Evolutionary conservation across 352 stramenopile genomes (phyloP).

Genomic region (Phytophthora cactorum): DNA sequence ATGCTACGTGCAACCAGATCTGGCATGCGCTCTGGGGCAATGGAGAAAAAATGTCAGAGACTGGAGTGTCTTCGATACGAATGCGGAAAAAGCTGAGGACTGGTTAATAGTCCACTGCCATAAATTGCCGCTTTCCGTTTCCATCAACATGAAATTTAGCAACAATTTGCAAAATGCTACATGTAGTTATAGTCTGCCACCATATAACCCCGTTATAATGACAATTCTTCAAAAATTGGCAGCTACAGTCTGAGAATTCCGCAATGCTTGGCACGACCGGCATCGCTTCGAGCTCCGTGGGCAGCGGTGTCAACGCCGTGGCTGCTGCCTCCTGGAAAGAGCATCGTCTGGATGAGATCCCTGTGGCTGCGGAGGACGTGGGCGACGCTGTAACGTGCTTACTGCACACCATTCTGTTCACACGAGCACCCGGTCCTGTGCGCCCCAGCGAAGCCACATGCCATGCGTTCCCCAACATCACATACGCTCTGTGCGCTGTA

Average conservation of each 20-base stretch:
- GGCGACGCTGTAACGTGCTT: constrained; percentile 72
- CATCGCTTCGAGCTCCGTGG: constrained; percentile 14
- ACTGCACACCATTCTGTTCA: constrained; percentile 86
- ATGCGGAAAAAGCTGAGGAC: constrained; percentile 27
- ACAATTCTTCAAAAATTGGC: not conserved
- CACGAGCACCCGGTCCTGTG: constrained; percentile 70
- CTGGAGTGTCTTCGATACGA: constrained; percentile 20
- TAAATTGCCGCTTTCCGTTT: too few relatives aligned
- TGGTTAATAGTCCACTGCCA: not conserved
- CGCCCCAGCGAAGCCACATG: constrained; percentile 79
- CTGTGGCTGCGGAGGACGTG: constrained; percentile 58
- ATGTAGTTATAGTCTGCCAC: not conserved
- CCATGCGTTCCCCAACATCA: constrained; percentile 75
- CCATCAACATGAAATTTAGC: not conserved
- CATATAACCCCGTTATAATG: not conserved
- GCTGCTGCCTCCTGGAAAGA: constrained; percentile 50
- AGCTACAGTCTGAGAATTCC: constrained; percentile 19
- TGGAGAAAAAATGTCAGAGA: constrained; percentile 19
- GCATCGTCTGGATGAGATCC: constrained; percentile 70
- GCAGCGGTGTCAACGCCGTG: not conserved
- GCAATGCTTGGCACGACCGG: constrained; percentile 8
- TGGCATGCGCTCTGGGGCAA: constrained; percentile 37
- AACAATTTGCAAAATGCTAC: too few relatives aligned
- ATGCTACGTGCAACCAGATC: constrained; percentile 39
- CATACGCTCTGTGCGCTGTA: constrained; percentile 79